Evolutionary conservation across 352 stramenopile genomes (phyloP), one percentile per base, ranked within the genome.

Genomic region (Pythium myriotylum): DNA sequence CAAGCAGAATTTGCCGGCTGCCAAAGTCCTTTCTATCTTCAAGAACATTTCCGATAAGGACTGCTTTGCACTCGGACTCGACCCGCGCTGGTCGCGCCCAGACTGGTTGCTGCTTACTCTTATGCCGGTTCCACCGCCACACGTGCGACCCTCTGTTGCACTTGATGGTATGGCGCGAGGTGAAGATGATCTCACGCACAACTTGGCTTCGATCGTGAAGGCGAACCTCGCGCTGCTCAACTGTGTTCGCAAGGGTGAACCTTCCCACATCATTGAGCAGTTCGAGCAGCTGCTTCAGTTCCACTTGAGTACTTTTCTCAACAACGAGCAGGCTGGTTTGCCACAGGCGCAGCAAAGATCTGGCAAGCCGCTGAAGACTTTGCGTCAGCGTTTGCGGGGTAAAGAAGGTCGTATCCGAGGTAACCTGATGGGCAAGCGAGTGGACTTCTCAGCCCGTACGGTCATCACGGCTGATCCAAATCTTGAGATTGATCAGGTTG

Each of bases 371-470:
- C 80, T 99, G 23, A 99, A 99, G 79, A 99, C 97, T 14, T 77
- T 99, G 60, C 77, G 95, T 14, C 94, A 99, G 75, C 84, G 97
- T 47, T 70, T 99, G 22, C 95, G 97, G 42, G 92, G 93, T 49
- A 99, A 99, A 73, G 96, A 99, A 81, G 98, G 98, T 33, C 92
- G 98, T 58, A 98, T 99, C 66, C 94, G 98, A 71, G 97, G 97
- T 60, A 99, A 99, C 69, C 74, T 99, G 32, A 99, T 99, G 97
- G 98, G 98, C 54, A 99, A 99, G 76, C 97, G 98, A 79, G 97
- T 99, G 6, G 97, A 99, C 71, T 99, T 99, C 76, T 99, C 92
- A 9, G 97, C 96, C 19, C 93, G 98, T 81, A 99, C 98, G 5
- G 98, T 99, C 58, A 99, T 99, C 76, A 99, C 97, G 2, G 97